Percentiles rank a stretch among this genome's conserved stretches.
Conservation (phyloP, 257 asterid genomes). For the Rehmannia glutinosa region DNA sequence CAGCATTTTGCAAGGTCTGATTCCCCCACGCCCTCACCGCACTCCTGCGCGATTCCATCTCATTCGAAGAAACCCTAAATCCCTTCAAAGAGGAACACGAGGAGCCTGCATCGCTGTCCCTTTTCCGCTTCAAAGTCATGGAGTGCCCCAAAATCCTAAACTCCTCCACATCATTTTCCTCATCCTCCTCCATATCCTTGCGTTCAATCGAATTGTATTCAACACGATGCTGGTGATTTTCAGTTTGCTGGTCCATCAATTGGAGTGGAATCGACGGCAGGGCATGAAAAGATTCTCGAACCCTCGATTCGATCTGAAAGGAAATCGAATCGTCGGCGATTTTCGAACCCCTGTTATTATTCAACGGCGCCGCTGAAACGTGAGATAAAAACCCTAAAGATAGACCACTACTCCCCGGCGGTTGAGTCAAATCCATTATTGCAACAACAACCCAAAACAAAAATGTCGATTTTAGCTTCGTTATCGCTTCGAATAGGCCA, state of each 20-base stretch:
- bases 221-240: slow-evolving; percentile 13
- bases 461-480: neutral
- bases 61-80: slow-evolving; percentile 26
- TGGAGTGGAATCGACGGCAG: slow-evolving; percentile 54
- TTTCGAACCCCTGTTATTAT: slow-evolving; percentile 23
- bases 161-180: slow-evolving; percentile 39
- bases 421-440: slow-evolving; percentile 57
- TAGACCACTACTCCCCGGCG: slow-evolving; percentile 36
- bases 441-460: neutral
- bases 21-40: slow-evolving; percentile 79
- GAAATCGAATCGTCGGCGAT: slow-evolving; percentile 44
- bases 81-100: slow-evolving; percentile 28
- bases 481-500: neutral
- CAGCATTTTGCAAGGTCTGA: slow-evolving; percentile 56
- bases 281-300: slow-evolving; percentile 24
- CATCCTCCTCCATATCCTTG: slow-evolving; percentile 23
- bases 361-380: slow-evolving; percentile 18
- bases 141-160: slow-evolving; percentile 60
- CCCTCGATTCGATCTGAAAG: slow-evolving; percentile 53
- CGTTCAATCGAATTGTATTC: slow-evolving; percentile 10
- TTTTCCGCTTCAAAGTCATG: slow-evolving; percentile 55
- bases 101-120: slow-evolving; percentile 35
- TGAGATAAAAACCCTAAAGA: slow-evolving; percentile 60
- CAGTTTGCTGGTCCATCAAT: slow-evolving; percentile 53
- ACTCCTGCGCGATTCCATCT: slow-evolving; percentile 42